Percentiles rank a stretch among this genome's conserved stretches.
Evolutionary conservation across 768 basidiomycete species (phyloP).

Genomic region (Mycena epipterygia): DNA sequence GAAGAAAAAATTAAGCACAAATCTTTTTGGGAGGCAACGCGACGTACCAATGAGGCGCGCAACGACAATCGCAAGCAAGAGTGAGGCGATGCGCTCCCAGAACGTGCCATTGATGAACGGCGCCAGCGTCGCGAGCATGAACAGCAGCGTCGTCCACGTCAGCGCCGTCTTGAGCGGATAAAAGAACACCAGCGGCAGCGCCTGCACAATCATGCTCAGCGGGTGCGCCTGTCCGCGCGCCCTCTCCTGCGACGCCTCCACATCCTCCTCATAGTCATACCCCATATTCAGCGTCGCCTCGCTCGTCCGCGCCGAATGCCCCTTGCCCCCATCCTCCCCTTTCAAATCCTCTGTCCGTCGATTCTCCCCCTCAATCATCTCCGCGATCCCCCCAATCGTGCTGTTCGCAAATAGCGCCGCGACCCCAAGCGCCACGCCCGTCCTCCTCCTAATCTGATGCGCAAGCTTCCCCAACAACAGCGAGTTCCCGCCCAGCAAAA

Average conservation of each 20-base stretch:
- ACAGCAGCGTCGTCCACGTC: conserved; percentile 48
- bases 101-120: conserved; percentile 44
- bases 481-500: conserved; percentile 60
- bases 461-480: conserved; percentile 61
- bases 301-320: conserved; percentile 19
- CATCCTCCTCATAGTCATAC: conserved; percentile 46
- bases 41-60: conserved; percentile 45
- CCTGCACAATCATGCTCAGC: conserved; percentile 55
- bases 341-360: conserved; percentile 25
- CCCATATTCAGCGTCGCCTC: conserved; percentile 43
- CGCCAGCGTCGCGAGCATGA: conserved; percentile 17
- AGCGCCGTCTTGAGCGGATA: conserved; percentile 60
- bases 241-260: conserved; percentile 39
- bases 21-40: background rate
- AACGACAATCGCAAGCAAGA: conserved; percentile 50
- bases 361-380: conserved; percentile 49
- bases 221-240: conserved; percentile 52
- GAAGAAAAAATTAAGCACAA: background rate
- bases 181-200: conserved; percentile 58
- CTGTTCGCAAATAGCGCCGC: conserved; percentile 57
- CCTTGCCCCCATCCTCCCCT: background rate
- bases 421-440: conserved; percentile 52
- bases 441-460: conserved; percentile 56
- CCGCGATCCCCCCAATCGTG: conserved; percentile 57
- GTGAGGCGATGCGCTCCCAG: conserved; percentile 51